These are phyloP conservation scores for Carex pumila DNA, from an alignment of 176 grass and related monocot genomes.

Conservation along the genomic window DNA sequence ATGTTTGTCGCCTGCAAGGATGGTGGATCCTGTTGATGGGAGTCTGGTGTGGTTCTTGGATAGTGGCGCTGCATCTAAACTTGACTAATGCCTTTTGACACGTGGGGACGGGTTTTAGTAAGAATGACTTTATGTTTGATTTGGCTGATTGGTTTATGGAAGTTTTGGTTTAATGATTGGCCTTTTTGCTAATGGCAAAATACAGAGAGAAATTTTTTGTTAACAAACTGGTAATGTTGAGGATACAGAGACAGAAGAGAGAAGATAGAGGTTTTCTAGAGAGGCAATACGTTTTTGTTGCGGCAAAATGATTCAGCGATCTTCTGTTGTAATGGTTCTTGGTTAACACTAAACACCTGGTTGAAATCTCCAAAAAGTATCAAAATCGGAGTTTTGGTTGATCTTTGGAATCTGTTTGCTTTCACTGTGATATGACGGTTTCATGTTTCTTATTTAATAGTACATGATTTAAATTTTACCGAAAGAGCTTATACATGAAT, in stretches of 20 bases:
- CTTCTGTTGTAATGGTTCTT: not conserved
- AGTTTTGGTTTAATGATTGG: not conserved
- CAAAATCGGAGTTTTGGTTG: not conserved
- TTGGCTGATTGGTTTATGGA: not conserved
- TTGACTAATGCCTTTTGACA: not conserved
- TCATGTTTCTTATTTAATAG: not conserved
- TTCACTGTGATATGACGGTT: not conserved
- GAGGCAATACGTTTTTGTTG: not conserved
- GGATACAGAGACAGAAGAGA: not conserved
- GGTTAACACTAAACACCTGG: not conserved
- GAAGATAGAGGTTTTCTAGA: not conserved
- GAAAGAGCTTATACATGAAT: not conserved
- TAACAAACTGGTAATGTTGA: not conserved
- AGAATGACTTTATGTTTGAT: not conserved
- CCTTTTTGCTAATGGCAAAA: no score
- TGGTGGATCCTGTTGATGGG: constrained; percentile 57
- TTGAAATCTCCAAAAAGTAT: not conserved
- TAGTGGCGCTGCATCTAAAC: constrained; percentile 43
- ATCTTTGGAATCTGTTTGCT: not conserved
- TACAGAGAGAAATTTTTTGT: not conserved
- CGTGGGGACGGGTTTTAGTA: not conserved
- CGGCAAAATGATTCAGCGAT: not conserved
- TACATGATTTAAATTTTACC: not conserved
- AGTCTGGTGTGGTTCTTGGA: constrained; percentile 86
- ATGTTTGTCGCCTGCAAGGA: constrained; percentile 31